These are phyloP conservation scores for Musa balbisiana DNA, from an alignment of 202 grass and related monocot genomes.

Conservation along the genomic window DNA sequence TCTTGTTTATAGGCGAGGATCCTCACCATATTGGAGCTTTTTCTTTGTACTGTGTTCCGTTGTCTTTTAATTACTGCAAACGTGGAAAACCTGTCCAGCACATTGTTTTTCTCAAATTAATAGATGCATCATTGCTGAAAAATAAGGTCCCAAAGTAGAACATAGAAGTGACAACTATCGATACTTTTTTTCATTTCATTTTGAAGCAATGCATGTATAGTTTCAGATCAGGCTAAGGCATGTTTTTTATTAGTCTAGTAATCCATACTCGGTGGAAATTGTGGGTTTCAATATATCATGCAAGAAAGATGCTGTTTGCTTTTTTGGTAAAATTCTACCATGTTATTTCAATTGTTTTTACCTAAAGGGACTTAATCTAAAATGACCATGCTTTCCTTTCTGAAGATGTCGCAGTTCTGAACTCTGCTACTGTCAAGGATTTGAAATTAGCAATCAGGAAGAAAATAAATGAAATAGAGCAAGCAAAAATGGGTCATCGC, in stretches of 20 bases:
- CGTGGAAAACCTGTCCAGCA: background rate
- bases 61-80: background rate
- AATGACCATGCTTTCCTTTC: background rate
- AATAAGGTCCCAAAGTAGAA: no score
- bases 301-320: background rate
- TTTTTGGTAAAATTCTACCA: background rate
- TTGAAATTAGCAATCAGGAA: slow-evolving; percentile 69
- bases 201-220: no score
- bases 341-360: background rate
- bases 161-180: no score
- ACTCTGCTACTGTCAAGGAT: slow-evolving; percentile 71
- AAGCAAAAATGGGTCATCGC: slow-evolving; percentile 70
- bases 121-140: no score
- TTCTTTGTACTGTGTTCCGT: background rate
- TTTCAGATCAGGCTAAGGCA: no score
- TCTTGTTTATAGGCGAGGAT: background rate
- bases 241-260: no score
- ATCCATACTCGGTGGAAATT: background rate
- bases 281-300: background rate
- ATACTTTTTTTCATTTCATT: no score
- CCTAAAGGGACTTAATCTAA: background rate
- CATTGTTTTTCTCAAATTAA: background rate
- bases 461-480: slow-evolving; percentile 76
- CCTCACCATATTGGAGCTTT: background rate
- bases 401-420: slow-evolving; percentile 55